Base-by-base conservation (phyloP, 805 yeast genomes). In the Babjeviella inositovora region DNA sequence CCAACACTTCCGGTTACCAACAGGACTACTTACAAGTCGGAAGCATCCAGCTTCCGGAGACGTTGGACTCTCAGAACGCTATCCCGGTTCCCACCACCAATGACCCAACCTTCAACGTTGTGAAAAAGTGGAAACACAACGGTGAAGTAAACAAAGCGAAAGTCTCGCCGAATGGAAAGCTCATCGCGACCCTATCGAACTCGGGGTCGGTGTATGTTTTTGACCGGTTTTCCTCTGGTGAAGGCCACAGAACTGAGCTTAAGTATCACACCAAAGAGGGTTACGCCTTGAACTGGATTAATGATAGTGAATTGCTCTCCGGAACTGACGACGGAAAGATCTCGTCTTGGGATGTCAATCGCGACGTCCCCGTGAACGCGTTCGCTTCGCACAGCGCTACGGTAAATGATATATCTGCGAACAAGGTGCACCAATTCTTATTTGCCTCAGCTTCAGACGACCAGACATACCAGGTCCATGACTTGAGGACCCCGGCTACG, bases 401-500 rank as follows among this genome's bases (percentile, higher is more conserved):
- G 5, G 69, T 77, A 16, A 79, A 75, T 43, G 90, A 72, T 32
- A 50, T 80, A 13, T 53, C 76, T 2, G 69, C 75, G 69, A 68
- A 63, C 33, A 39, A 42, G 10, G 36, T 41, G 17, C 41, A 47
- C 17, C 43, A 52, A 26, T 37, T 52, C 14, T 25, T 76, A 15
- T 63, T 80, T 34, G 87, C 72, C 1, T 69, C 87, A 3, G 84
- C 65, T 5, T 56, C 81, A 15, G 92, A 79, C 41, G 84, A 75
- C 38, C 53, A 52, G 23, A 43, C 69, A 2, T 47, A 77, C 12
- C 70, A 70, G 23, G 50, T 82, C 18, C 68, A 63, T 31, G 87
- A 76, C 38, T 46, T 57, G 11, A 57, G 82, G 36, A 30, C 50
- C 2, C 24, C 46, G 5, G 18, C 27, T 10, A 33, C 28, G 5